Evolutionary conservation across 2,329 filamentous ascomycete genomes (phyloP).

Genomic region (Botrytis hyacinthi): DNA sequence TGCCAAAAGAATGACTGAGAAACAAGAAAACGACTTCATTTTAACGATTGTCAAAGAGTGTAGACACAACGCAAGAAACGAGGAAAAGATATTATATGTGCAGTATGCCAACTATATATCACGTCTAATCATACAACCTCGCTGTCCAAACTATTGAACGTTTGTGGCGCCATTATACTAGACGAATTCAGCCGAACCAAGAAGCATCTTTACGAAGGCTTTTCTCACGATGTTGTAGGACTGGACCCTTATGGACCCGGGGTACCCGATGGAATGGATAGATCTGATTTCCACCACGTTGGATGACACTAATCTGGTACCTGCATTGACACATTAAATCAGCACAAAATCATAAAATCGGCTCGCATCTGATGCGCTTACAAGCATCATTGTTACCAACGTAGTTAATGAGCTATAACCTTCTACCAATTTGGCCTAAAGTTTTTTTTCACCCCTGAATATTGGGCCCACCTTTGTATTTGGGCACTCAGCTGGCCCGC

Average conservation of each 20-base stretch:
- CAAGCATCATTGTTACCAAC: neutral
- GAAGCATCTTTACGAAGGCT: neutral
- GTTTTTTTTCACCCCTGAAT: neutral
- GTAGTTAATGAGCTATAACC: neutral
- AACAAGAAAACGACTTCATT: slow-evolving; percentile 2
- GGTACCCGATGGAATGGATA: neutral
- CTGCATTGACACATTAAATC: neutral
- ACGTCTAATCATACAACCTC: neutral
- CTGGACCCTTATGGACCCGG: neutral
- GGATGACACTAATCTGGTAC: neutral
- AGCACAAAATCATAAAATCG: neutral
- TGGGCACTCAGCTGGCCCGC: slow-evolving; percentile 2
- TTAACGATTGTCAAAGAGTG: neutral
- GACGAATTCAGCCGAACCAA: neutral
- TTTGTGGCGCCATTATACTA: neutral
- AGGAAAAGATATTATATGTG: neutral
- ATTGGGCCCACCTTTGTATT: slow-evolving; percentile 4
- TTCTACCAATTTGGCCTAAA: neutral
- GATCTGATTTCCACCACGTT: neutral
- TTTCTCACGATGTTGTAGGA: neutral
- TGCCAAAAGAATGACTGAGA: slow-evolving; percentile 4
- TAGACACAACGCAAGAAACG: neutral
- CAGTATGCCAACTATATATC: neutral
- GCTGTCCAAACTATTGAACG: slow-evolving; percentile 5
- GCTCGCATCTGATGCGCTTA: neutral